Evolutionary conservation across 768 basidiomycete genomes (phyloP).

Genomic region (Mrakia blollopis): DNA sequence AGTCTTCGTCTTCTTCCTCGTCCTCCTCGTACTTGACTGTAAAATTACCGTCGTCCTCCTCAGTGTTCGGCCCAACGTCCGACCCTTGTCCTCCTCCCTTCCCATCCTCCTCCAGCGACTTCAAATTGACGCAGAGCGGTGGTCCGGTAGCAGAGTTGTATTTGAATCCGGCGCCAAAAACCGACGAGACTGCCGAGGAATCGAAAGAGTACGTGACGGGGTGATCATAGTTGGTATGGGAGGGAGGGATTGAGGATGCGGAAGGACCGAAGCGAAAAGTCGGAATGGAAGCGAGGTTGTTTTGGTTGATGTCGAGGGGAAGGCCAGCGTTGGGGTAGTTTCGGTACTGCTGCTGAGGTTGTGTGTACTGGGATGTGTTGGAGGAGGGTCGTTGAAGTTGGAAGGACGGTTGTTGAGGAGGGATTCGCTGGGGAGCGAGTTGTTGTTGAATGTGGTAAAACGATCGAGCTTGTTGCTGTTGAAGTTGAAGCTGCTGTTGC

Average conservation of each 20-base stretch:
- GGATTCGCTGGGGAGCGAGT: not conserved
- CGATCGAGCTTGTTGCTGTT: not conserved
- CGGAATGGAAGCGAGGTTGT: not conserved
- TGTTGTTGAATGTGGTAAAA: not conserved
- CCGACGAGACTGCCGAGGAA: not conserved
- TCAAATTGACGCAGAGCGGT: not conserved
- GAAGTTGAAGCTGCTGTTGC: not conserved
- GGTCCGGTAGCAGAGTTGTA: not conserved
- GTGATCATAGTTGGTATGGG: too few relatives aligned
- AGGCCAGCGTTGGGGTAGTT: not conserved
- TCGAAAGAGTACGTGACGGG: not conserved
- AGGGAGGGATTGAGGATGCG: not conserved
- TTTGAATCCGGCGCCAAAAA: not conserved
- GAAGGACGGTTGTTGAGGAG: not conserved
- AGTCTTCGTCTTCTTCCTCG: not conserved
- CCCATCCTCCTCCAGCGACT: not conserved
- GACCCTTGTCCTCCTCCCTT: not conserved
- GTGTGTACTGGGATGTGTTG: not conserved
- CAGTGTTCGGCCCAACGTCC: not conserved
- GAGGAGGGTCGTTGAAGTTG: not conserved
- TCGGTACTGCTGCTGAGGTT: not conserved
- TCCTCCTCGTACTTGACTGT: not conserved
- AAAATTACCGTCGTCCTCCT: not conserved
- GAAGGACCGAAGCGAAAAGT: not conserved
- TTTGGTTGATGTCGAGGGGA: not conserved